Evolutionary conservation across 2,329 filamentous ascomycete species (phyloP), one percentile per base, ranked within the genome.

Genomic region (Alternaria sp.): DNA sequence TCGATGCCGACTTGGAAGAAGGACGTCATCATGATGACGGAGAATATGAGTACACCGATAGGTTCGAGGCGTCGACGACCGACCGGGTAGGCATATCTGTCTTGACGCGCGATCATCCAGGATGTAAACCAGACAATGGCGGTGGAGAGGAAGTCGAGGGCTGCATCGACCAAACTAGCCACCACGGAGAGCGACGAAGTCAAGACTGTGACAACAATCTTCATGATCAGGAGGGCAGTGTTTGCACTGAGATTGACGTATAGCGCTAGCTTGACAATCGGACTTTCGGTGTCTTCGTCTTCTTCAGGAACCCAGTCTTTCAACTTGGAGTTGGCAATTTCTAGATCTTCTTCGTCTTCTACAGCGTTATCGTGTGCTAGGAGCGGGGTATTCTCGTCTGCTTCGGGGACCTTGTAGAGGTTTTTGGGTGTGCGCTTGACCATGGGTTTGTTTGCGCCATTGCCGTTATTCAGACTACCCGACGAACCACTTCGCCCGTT

Each of bases 211-310:
- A 95, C 92, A 40, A 87, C 85, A 52, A 93, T 86, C 77, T 97
- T 97, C 62, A 92, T 87, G 7, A 86, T 85, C 3, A 97, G 85
- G 2, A 97, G 84, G 44, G 92, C 81, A 3, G 88, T 83, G 74
- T 97, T 97, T 60, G 93, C 93, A 22, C 86, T 80, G 50, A 96
- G 86, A 75, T 96, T 97, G 77, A 96, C 81, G 77, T 93, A 94
- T 71, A 98, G 95, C 43, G 94, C 94, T 20, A 95, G 74, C n/a
- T 89, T 90, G 50, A 97, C 93, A 50, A 97, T 87, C 16, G 86
- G 88, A 60, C 90, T 89, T 49, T 89, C 85, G 64, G 89, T 92
- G 72, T 93, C 90, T 3, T 93, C 85, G 59, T 90, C 90, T 65
- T 93, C 91, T 59, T 87, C 85, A 0, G 80, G 79, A 44, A 91